A percentile compares a stretch with the other conserved stretches of the same genome.
phyloP scores from a whole-genome alignment of 441 rosid species.

The Aleurites moluccanus region DNA sequence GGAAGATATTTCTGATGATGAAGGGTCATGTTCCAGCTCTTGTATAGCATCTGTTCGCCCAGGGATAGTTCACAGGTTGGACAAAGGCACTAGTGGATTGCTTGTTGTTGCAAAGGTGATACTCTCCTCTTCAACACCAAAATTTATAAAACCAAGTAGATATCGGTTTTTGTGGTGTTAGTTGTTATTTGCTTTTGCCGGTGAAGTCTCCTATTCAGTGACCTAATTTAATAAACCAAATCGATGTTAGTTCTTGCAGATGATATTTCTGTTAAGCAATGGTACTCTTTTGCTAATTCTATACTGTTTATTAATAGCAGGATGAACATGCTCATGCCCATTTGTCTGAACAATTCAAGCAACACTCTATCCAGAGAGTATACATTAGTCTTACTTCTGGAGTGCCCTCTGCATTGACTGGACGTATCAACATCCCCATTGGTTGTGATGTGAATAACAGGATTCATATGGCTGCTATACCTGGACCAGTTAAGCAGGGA shows the following conservation, averaged over 20 bases:
- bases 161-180: neutral
- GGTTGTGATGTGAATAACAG: conserved; percentile 84
- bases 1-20: conserved; percentile 62
- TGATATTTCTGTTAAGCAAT: neutral
- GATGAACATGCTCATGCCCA: conserved; percentile 85
- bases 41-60: conserved; percentile 63
- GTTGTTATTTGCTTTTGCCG: neutral
- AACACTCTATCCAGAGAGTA: conserved; percentile 58
- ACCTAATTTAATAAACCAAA: neutral
- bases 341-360: conserved; percentile 81
- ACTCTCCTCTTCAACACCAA: neutral
- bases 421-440: conserved; percentile 69
- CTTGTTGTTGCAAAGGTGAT: conserved; percentile 91
- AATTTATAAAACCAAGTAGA: conserved; percentile 2
- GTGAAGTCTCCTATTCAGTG: no score
- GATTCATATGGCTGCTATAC: conserved; percentile 80
- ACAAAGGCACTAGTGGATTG: conserved; percentile 97
- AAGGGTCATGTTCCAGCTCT: conserved; percentile 31
- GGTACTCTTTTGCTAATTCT: neutral
- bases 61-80: conserved; percentile 91
- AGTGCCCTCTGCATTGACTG: conserved; percentile 63
- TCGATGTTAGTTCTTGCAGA: neutral
- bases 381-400: conserved; percentile 83
- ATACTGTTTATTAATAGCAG: conserved; percentile 36
- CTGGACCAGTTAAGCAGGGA: conserved; percentile 53